Conservation (phyloP, 805 yeast genomes). For the Tetrapisispora phaffii region DNA sequence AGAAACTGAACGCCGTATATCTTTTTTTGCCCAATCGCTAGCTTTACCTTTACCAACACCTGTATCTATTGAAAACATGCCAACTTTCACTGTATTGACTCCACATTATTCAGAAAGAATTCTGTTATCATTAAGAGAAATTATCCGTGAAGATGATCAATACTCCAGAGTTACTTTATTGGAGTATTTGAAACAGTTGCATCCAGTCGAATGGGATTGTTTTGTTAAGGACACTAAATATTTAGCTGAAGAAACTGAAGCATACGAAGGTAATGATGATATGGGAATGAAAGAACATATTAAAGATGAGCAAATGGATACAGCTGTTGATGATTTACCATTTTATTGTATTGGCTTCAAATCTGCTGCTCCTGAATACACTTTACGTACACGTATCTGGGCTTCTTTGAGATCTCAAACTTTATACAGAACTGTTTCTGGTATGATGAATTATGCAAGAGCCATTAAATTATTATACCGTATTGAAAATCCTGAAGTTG, state of each 20-base stretch:
- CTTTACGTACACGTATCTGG: conserved; percentile 94
- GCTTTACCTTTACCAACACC: conserved; percentile 99
- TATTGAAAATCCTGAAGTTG: conserved; percentile 90
- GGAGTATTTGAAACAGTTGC: conserved; percentile 88
- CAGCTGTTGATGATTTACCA: conserved; percentile 82
- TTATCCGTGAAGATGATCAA: conserved; percentile 94
- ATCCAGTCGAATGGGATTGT: conserved; percentile 96
- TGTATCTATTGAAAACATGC: conserved; percentile 97
- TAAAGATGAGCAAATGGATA: conserved; percentile 61
- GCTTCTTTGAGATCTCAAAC: conserved; percentile 97
- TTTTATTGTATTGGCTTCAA: conserved; percentile 95
- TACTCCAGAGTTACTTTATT: conserved; percentile 87
- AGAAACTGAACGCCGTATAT: conserved; percentile 98
- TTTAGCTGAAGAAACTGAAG: conserved; percentile 87
- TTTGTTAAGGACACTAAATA: conserved; percentile 93
- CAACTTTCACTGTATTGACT: conserved; percentile 91
- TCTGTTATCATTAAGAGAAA: conserved; percentile 80
- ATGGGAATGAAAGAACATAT: conserved; percentile 21
- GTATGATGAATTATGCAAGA: conserved; percentile 96
- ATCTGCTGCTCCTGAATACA: conserved; percentile 93
- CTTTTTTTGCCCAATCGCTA: conserved; percentile 96
- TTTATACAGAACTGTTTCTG: conserved; percentile 90
- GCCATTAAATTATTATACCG: conserved; percentile 88
- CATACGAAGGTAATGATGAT: conserved; percentile 38
- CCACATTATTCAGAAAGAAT: conserved; percentile 97